Evolutionary conservation across 2,329 filamentous ascomycete genomes (phyloP), one percentile per base, ranked within the genome.

Genomic region (Fusarium sp.): DNA sequence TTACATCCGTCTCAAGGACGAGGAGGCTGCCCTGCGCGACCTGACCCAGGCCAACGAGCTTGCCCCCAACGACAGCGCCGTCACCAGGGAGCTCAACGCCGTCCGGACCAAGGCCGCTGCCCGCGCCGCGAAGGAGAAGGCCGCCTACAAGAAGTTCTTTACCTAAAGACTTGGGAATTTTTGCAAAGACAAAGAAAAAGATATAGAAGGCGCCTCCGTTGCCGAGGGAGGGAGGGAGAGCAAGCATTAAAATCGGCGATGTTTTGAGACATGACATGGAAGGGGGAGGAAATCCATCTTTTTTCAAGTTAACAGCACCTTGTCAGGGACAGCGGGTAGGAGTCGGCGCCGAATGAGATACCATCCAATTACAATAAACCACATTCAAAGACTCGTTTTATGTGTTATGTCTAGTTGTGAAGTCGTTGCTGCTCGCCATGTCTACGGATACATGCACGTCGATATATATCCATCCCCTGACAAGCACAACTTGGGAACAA

Each of bases 81-180:
- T 98, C 74, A 84, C 87, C 70, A 93, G 91, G 78, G 95, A 98
- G 85, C 88, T 97, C 64, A 88, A 89, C 20, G 85, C 88, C n/a
- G 91, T 97, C 62, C 97, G 95, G 90, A 92, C 92, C 86, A 91
- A 88, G 78, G 89, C 93, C 29, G 88, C 91, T 13, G 93, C 92
- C 67, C 89, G 93, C 71, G 88, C 91, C 71, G 93, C 93, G 82
- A 97, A 95, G 90, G 94, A 98, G 87, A 97, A 95, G 90, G 94
- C 94, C 77, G 93, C 92, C 7, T 97, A 96, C 82, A 94, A 93
- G 86, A 98, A 97, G 86, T 97, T 97, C 85, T 98, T 98, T 81
- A 83, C 86, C 45, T 91, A 80, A 70, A 36, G 14, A 52, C 9
- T 6, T 14, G 22, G 9, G 13, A 20, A 42, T 22, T 27, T 38